Evolutionary conservation across 176 grass and related monocot species (phyloP).

Genomic region (Cenchrus purpureus): DNA sequence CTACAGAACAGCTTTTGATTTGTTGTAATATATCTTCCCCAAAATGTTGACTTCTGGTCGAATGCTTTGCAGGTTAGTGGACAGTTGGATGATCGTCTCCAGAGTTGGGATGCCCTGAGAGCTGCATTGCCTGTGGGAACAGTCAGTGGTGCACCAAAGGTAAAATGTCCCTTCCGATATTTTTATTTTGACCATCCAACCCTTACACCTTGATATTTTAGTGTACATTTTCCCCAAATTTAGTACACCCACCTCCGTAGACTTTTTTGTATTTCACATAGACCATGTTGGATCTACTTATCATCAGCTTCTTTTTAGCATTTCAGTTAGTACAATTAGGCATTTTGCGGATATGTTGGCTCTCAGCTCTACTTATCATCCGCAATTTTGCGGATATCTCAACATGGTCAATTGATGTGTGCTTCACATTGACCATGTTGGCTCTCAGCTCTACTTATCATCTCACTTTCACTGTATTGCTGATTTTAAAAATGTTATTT

Average conservation of each 20-base stretch:
- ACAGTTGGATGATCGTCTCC: slow-evolving; percentile 62
- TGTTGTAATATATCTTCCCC: neutral
- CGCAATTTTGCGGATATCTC: too few relatives aligned
- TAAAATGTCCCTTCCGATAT: slow-evolving; percentile 28
- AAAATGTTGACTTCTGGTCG: slow-evolving; percentile 26
- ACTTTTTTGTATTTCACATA: neutral
- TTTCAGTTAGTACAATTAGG: neutral
- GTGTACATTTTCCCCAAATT: slow-evolving; percentile 14
- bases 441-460: neutral
- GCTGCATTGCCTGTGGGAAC: slow-evolving; percentile 91
- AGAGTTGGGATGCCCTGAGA: slow-evolving; percentile 88
- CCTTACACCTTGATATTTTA: neutral
- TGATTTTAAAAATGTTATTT: neutral
- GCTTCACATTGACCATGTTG: too few relatives aligned
- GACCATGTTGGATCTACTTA: neutral
- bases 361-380: too few relatives aligned
- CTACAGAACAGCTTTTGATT: neutral
- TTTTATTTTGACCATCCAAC: slow-evolving; percentile 15
- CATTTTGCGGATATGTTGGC: neutral
- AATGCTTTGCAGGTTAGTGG: slow-evolving; percentile 65
- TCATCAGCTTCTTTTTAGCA: neutral
- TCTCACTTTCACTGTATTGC: neutral
- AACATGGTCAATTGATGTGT: too few relatives aligned
- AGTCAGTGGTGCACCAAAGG: slow-evolving; percentile 92
- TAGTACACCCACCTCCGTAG: neutral